These are phyloP conservation scores for Mortierella sp. DNA, from an alignment of 371 early-diverging fungal species.

Conservation along the genomic window DNA sequence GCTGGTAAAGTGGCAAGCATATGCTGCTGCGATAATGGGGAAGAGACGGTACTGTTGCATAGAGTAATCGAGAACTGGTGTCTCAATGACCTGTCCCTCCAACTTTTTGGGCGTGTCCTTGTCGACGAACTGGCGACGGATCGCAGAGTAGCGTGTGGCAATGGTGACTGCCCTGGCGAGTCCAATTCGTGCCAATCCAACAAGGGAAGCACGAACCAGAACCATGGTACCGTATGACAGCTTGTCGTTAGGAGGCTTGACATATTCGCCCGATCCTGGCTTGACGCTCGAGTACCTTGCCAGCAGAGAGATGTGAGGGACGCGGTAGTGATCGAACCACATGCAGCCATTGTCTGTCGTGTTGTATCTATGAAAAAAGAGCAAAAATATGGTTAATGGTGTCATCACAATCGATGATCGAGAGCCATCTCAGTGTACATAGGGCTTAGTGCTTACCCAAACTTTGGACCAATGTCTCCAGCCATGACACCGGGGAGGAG, in stretches of 20 bases:
- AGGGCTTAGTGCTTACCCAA: slow-evolving; percentile 65
- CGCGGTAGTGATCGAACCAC: slow-evolving; percentile 60
- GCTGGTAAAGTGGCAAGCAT: slow-evolving; percentile 78
- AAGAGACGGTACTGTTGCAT: slow-evolving; percentile 82
- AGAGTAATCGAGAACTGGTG: slow-evolving; percentile 81
- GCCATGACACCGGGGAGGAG: slow-evolving; percentile 83
- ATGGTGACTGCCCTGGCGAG: slow-evolving; percentile 67
- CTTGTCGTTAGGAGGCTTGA: slow-evolving; percentile 75
- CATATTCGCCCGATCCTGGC: slow-evolving; percentile 69
- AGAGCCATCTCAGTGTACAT: too few species aligned
- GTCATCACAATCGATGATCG: slow-evolving; percentile 58
- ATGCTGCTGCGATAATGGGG: slow-evolving; percentile 76
- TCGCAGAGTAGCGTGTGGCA: slow-evolving; percentile 60
- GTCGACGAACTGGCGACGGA: slow-evolving; percentile 65
- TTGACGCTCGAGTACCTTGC: slow-evolving; percentile 78
- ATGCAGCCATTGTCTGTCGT: slow-evolving; percentile 84
- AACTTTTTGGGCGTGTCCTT: slow-evolving; percentile 49
- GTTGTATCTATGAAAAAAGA: slow-evolving; percentile 61
- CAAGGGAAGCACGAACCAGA: slow-evolving; percentile 74
- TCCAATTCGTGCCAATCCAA: slow-evolving; percentile 59
- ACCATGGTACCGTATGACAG: slow-evolving; percentile 85
- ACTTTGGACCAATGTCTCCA: slow-evolving; percentile 92
- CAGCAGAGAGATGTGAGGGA: slow-evolving; percentile 79
- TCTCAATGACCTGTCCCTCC: slow-evolving; percentile 62
- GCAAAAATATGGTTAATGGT: not conserved